These are phyloP conservation scores for Pichia sp. DNA, from an alignment of 1,139 yeast species.

Conservation along the genomic window DNA sequence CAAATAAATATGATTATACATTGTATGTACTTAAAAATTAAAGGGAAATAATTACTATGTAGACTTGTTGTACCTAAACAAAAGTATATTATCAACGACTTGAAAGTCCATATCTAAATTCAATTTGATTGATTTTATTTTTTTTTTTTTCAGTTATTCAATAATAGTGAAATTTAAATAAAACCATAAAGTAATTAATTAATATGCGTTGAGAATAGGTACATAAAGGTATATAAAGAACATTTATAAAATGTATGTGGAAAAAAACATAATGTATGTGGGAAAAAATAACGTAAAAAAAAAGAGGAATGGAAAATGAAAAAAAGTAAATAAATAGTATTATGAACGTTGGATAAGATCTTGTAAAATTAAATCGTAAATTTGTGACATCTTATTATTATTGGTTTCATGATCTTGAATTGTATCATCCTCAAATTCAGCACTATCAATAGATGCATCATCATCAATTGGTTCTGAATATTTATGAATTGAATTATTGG, in stretches of 20 bases:
- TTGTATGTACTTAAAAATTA: no score
- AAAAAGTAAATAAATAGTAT: neutral
- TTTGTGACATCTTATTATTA: constrained; percentile 5
- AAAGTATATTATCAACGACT: no score
- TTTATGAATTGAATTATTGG: neutral
- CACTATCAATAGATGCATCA: constrained; percentile 13
- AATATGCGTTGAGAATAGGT: no score
- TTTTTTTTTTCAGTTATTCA: no score
- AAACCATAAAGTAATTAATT: no score
- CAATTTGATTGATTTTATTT: no score
- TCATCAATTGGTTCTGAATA: constrained; percentile 5
- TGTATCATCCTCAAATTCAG: constrained; percentile 7
- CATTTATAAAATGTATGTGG: neutral
- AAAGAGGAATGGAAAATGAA: neutral
- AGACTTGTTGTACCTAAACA: no score
- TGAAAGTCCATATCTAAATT: no score
- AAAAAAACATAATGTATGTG: neutral
- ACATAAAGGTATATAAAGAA: neutral
- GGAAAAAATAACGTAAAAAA: no score
- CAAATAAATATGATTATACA: no score
- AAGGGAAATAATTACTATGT: no score
- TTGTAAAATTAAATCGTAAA: constrained; percentile 21
- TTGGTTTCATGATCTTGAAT: neutral
- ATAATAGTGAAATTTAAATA: no score
- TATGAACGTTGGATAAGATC: constrained; percentile 2